These are phyloP conservation scores for Schizothecium vesticola DNA, from an alignment of 495 filamentous ascomycete genomes.

Conservation along the genomic window DNA sequence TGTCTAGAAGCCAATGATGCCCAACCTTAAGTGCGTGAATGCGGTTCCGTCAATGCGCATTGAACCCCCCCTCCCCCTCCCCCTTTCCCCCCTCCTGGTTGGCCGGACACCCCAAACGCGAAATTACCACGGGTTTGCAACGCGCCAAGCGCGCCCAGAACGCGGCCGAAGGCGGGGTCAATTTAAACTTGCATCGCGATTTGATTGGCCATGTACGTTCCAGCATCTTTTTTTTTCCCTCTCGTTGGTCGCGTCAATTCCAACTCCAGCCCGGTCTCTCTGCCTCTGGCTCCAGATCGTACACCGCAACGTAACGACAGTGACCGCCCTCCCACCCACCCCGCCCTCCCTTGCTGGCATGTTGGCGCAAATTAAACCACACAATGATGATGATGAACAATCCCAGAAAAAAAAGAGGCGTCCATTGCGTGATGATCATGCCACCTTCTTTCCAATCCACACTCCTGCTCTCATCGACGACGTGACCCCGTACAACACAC, in stretches of 20 bases:
- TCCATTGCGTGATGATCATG: neutral
- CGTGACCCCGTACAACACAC: neutral
- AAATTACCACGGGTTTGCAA: constrained; percentile 15
- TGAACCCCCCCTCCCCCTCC: neutral
- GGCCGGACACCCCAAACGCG: constrained; percentile 9
- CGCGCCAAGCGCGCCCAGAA: neutral
- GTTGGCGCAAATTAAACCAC: neutral
- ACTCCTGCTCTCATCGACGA: neutral
- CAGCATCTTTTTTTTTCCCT: neutral
- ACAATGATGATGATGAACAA: neutral
- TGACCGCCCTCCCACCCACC: too few relatives aligned
- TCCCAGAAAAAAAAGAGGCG: neutral
- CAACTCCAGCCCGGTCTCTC: neutral
- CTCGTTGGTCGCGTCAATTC: neutral
- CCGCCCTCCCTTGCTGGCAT: neutral
- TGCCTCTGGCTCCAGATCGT: neutral
- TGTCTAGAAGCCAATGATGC: neutral
- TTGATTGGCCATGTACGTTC: neutral
- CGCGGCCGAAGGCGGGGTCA: constrained; percentile 5
- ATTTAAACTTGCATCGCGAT: constrained; percentile 2
- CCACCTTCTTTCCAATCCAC: neutral
- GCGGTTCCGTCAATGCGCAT: neutral
- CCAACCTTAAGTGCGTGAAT: neutral
- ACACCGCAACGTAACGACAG: too few relatives aligned
- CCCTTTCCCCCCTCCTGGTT: constrained; percentile 4